A percentile compares a stretch with the other conserved stretches of the same genome.
These are phyloP conservation scores for Sugiyamaella castrensis DNA, from an alignment of 1,139 yeast genomes.

Conservation along the genomic window DNA sequence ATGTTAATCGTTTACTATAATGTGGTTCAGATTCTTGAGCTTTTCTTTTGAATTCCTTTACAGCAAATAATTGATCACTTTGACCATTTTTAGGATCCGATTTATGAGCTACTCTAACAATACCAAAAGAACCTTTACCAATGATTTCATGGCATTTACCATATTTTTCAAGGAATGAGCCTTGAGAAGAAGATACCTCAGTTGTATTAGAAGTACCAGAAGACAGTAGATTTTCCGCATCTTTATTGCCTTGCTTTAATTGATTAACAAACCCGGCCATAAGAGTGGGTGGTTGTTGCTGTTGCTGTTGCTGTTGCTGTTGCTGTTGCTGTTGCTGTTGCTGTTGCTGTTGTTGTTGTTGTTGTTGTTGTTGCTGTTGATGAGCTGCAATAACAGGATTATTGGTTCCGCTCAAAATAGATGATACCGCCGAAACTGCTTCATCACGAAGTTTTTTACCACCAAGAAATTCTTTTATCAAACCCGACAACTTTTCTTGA, in stretches of 20 bases:
- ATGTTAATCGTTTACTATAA: constrained; percentile 67
- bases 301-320: constrained; percentile 7
- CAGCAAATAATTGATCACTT: constrained; percentile 62
- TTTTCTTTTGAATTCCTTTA: constrained; percentile 66
- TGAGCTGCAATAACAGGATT: constrained; percentile 16
- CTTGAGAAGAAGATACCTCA: constrained; percentile 28
- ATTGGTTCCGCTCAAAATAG: constrained; percentile 7
- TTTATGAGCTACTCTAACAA: constrained; percentile 69
- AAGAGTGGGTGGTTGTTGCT: constrained; percentile 27
- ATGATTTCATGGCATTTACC: constrained; percentile 78
- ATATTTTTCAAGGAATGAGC: constrained; percentile 59
- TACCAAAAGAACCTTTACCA: constrained; percentile 84
- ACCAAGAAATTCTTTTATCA: constrained; percentile 78
- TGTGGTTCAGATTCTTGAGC: constrained; percentile 54
- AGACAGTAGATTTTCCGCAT: constrained; percentile 20
- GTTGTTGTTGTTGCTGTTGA: constrained; percentile 7
- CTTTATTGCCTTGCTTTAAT: constrained; percentile 22
- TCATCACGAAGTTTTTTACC: constrained; percentile 24
- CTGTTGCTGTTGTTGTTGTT: too few relatives aligned
- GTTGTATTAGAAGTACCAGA: constrained; percentile 10
- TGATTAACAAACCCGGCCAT: constrained; percentile 28
- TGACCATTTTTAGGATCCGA: constrained; percentile 39
- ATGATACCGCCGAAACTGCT: constrained; percentile 25
- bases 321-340: constrained; percentile 2
- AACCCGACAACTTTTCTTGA: constrained; percentile 76